A percentile compares a stretch with the other conserved stretches of the same genome.
phyloP scores from a whole-genome alignment of 108 stramenopile genomes.

The Epithemia pelagica region DNA sequence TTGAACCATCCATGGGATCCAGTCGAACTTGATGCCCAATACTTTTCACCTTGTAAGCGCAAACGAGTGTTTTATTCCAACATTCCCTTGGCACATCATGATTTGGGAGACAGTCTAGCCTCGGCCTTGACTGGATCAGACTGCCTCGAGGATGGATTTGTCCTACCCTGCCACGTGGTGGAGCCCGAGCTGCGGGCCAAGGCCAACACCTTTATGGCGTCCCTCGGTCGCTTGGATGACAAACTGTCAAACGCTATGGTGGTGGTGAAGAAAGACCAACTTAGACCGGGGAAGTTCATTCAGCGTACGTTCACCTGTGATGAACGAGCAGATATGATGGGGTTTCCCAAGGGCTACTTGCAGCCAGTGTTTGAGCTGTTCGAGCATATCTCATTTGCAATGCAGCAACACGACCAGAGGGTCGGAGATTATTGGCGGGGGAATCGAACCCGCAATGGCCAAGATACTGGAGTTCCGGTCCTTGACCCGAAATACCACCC shows the following conservation, averaged over 20 bases:
- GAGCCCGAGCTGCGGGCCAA: conserved; percentile 10
- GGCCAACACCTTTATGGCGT: conserved; percentile 20
- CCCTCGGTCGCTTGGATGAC: conserved; percentile 10
- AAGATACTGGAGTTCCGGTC: background rate
- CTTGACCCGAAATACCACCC: conserved; percentile 1
- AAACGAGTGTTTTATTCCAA: conserved; percentile 21
- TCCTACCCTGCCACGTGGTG: conserved; percentile 9
- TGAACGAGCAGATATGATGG: conserved; percentile 31
- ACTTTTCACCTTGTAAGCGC: conserved; percentile 22
- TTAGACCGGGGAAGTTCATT: conserved; percentile 16
- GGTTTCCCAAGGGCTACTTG: conserved; percentile 28
- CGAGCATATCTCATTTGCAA: background rate
- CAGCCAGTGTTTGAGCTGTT: conserved; percentile 11
- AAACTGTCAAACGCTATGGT: background rate
- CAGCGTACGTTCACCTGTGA: conserved; percentile 10
- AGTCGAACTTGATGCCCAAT: conserved; percentile 15
- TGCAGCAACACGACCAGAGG: background rate
- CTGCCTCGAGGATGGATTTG: conserved; percentile 24
- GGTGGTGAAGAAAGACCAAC: background rate
- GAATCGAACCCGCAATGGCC: background rate
- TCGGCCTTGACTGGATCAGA: background rate
- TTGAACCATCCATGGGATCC: conserved; percentile 14
- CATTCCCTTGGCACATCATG: conserved; percentile 9
- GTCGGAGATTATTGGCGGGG: background rate
- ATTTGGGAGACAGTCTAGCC: background rate